A percentile compares a stretch with the other conserved stretches of the same genome.
These are phyloP conservation scores for Melaleuca alternifolia DNA, from an alignment of 345 rosid species.

Conservation along the genomic window DNA sequence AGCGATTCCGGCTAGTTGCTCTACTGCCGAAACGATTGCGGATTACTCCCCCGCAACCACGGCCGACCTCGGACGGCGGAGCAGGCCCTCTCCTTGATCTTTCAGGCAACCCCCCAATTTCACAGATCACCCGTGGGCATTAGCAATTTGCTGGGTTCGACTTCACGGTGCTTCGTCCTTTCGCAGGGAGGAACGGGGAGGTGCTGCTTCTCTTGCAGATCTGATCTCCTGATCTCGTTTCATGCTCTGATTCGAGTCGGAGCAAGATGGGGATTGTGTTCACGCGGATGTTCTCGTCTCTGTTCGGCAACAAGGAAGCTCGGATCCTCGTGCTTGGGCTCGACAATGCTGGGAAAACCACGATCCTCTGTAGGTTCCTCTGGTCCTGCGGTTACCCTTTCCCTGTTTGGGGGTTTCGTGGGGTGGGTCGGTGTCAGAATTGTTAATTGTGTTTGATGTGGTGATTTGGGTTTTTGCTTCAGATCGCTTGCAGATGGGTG, in stretches of 20 bases:
- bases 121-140: not conserved
- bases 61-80: not conserved
- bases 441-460: not conserved
- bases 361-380: slow-evolving; percentile 53
- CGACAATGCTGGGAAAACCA: slow-evolving; percentile 91
- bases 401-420: not conserved
- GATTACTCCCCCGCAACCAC: not conserved
- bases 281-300: slow-evolving; percentile 67
- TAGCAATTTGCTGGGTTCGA: not conserved
- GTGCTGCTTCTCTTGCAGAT: not conserved
- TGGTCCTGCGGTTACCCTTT: not conserved
- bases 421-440: not conserved
- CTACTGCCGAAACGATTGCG: not conserved
- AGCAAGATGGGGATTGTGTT: slow-evolving; percentile 66
- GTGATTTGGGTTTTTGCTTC: slow-evolving; percentile 7
- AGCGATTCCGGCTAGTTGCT: not conserved
- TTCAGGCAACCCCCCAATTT: not conserved
- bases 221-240: not conserved
- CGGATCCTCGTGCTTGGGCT: slow-evolving; percentile 88
- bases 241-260: not conserved
- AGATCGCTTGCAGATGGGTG: slow-evolving; percentile 99
- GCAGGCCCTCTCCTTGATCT: not conserved
- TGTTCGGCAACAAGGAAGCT: slow-evolving; percentile 69
- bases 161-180: not conserved
- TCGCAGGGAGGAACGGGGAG: not conserved